Evolutionary conservation across 805 yeast genomes (phyloP).

Genomic region (Zygosaccharomyces bisporus): DNA sequence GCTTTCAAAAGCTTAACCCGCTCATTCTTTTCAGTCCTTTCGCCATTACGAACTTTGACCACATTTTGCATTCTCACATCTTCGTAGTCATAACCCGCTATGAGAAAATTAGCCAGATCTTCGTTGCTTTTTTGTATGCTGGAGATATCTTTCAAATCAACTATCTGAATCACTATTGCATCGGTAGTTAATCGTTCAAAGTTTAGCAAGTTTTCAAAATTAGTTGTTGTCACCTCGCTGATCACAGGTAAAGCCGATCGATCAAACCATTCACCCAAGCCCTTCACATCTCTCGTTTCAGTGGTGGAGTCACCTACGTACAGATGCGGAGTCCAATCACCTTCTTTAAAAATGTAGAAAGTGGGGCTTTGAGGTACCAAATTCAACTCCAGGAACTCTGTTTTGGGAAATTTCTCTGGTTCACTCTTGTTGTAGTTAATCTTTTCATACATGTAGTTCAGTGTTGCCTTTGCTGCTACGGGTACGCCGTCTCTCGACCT

Average conservation of each 20-base stretch:
- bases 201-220: constrained; percentile 18
- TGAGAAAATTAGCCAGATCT: constrained; percentile 22
- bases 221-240: constrained; percentile 46
- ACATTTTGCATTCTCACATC: constrained; percentile 41
- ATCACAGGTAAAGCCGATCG: constrained; percentile 49
- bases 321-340: constrained; percentile 47
- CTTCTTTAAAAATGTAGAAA: constrained; percentile 55
- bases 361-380: constrained; percentile 61
- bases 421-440: constrained; percentile 43
- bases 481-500: constrained; percentile 48
- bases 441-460: constrained; percentile 39
- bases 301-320: constrained; percentile 61
- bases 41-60: constrained; percentile 37
- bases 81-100: constrained; percentile 48
- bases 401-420: constrained; percentile 38
- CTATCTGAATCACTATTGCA: constrained; percentile 22
- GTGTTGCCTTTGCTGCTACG: constrained; percentile 38
- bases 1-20: constrained; percentile 44
- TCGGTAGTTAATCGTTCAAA: constrained; percentile 19
- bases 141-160: constrained; percentile 23
- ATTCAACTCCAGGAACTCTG: constrained; percentile 47
- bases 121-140: constrained; percentile 23
- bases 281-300: constrained; percentile 51
- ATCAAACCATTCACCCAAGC: constrained; percentile 48
- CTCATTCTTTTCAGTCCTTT: constrained; percentile 42